Conservation (phyloP, 306 rosid genomes). For the Cicer arietinum region DNA sequence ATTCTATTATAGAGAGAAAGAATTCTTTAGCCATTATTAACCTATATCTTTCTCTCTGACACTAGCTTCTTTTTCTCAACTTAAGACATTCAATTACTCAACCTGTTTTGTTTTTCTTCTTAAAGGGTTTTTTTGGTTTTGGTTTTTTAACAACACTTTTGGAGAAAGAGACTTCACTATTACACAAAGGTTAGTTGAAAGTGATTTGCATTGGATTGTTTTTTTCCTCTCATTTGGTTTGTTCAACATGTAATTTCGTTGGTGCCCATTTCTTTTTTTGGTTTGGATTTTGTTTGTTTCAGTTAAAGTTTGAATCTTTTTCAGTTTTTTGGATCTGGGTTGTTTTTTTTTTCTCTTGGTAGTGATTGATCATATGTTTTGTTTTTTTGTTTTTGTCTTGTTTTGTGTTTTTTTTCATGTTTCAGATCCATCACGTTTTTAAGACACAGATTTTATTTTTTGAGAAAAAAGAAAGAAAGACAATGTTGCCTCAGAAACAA, state of each 20-base stretch:
- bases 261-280: neutral
- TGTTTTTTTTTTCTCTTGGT: conserved; percentile 49
- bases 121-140: neutral
- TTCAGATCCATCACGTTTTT: conserved; percentile 67
- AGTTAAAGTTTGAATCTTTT: conserved; percentile 29
- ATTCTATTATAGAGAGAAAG: conserved; percentile 18
- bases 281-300: conserved; percentile 7
- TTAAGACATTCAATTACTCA: conserved; percentile 1
- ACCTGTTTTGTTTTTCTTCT: conserved; percentile 35
- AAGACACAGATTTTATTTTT: neutral
- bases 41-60: conserved; percentile 15
- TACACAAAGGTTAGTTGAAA: conserved; percentile 48
- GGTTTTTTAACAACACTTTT: conserved; percentile 37
- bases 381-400: conserved; percentile 51
- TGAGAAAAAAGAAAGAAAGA: conserved; percentile 40
- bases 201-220: neutral
- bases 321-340: conserved; percentile 52
- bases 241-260: neutral
- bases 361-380: conserved; percentile 40
- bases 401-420: conserved; percentile 51
- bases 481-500: conserved; percentile 87
- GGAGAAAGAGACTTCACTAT: conserved; percentile 54
- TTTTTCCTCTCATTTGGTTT: neutral
- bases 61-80: neutral
- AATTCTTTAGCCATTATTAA: conserved; percentile 25